Evolutionary conservation across 129 eudicot genomes (phyloP), one percentile per base, ranked within the genome.

Genomic region (Solidago caesia): DNA sequence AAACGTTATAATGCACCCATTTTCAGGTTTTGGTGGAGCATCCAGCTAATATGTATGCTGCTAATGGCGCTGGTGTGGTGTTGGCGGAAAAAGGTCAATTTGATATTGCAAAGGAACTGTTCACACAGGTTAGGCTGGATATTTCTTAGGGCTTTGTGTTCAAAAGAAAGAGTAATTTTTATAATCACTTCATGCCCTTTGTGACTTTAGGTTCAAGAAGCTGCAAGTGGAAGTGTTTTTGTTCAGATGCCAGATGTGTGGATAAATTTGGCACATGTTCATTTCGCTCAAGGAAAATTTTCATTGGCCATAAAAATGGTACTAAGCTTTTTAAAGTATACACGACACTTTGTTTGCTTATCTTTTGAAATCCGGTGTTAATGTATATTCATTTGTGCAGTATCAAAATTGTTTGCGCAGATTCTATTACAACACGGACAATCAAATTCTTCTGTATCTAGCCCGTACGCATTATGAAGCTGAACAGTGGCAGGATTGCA

Each of bases 381-480:
- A 48, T 60, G 13, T 73, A 15, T 56, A 21, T 80, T 52, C 5
- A 10, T 71, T 67, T n/a, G 52, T 88, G 85, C 96, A 94, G 98
- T 94, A 94, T 79, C 96, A 94, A 87, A 90, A 94, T 67, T 94
- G 98, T 79, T 53, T 91, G 84, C 91, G 98, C 58, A 94, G 85
- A 79, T 94, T 94, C 71, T 91, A 81, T 64, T 74, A 86, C 75
- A 90, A 90, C 70, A 94, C 97, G 63, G 98, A 94, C 85, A 91
- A 77, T 75, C 96, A 90, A 61, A 86, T 94, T 77, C 97, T 94
- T 69, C 88, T 94, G 27, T 94, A 90, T 77, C 80, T 88, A 69
- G 98, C 98, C 33, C 97, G 98, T 11, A 91, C 96, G 25, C 93
- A 94, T 83, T 94, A 90, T 76, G 98, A 94, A 84, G 96, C 97